A percentile compares a stretch with the other conserved stretches of the same genome.
phyloP scores from a whole-genome alignment of 306 rosid species.

The Glycine latifolia region DNA sequence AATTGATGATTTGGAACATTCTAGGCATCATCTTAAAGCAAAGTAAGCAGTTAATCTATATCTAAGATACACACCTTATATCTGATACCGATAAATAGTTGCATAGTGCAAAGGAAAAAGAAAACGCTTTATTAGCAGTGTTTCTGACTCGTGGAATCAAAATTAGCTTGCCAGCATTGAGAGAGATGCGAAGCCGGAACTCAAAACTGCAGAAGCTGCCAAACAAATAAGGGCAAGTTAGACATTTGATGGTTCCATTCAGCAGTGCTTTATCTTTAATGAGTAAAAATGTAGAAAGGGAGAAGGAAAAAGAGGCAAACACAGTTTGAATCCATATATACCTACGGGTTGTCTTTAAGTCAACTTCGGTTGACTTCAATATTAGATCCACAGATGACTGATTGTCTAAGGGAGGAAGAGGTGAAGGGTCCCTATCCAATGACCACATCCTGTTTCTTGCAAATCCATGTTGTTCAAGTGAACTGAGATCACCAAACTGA shows the following conservation, averaged over 20 bases:
- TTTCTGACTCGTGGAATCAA: constrained; percentile 73
- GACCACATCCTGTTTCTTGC: constrained; percentile 76
- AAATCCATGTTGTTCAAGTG: constrained; percentile 67
- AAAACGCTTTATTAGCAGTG: constrained; percentile 62
- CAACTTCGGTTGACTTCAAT: constrained; percentile 67
- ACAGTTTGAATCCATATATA: constrained; percentile 34
- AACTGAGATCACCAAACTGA: constrained; percentile 76
- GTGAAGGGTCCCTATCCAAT: constrained; percentile 69
- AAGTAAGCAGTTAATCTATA: background rate
- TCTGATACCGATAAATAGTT: constrained; percentile 77
- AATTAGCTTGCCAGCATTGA: constrained; percentile 70
- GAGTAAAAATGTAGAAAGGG: background rate
- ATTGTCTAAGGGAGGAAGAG: constrained; percentile 64
- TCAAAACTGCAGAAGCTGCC: constrained; percentile 63
- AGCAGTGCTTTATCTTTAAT: background rate
- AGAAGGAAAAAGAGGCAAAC: background rate
- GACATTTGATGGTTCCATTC: constrained; percentile 23
- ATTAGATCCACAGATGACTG: constrained; percentile 79
- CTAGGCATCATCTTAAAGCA: background rate
- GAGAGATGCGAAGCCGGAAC: constrained; percentile 67
- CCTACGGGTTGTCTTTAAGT: constrained; percentile 71
- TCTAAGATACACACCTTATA: constrained; percentile 63
- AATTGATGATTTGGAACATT: background rate
- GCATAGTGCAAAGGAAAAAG: constrained; percentile 68
- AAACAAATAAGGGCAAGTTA: background rate